Evolutionary conservation across 1,139 yeast genomes (phyloP).

Genomic region (Nakaseomyces sp.): DNA sequence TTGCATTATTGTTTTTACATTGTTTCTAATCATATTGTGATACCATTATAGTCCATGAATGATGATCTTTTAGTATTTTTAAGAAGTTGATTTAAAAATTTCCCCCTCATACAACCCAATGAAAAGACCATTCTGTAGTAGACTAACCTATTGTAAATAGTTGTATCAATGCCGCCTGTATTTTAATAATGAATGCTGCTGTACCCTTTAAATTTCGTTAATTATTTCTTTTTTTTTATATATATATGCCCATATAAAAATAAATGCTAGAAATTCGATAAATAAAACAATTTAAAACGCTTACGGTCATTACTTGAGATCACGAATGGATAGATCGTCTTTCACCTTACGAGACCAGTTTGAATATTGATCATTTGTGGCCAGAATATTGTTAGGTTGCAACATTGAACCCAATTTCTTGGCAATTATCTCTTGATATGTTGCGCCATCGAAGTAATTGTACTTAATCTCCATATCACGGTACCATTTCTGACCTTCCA

Average conservation of each 20-base stretch:
- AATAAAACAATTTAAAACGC: no score
- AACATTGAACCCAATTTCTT: slow-evolving; percentile 30
- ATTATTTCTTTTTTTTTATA: not conserved
- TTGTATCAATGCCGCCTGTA: slow-evolving; percentile 1
- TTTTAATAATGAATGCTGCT: slow-evolving; percentile 1
- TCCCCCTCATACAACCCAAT: no score
- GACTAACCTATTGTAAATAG: slow-evolving; percentile 2
- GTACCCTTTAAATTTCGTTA: not conserved
- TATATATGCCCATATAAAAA: no score
- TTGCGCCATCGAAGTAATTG: slow-evolving; percentile 25
- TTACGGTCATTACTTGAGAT: slow-evolving; percentile 6
- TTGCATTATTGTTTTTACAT: not conserved
- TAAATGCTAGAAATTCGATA: no score
- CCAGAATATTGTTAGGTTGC: slow-evolving; percentile 25
- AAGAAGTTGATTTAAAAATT: no score
- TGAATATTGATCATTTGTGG: slow-evolving; percentile 26
- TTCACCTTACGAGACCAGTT: slow-evolving; percentile 26
- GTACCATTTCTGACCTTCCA: slow-evolving; percentile 50
- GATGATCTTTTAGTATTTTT: not conserved
- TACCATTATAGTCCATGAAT: not conserved
- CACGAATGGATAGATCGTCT: slow-evolving; percentile 26
- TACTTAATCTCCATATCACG: slow-evolving; percentile 36
- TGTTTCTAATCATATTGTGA: not conserved
- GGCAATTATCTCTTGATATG: slow-evolving; percentile 22
- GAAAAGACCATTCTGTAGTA: not conserved